A percentile compares a stretch with the other conserved stretches of the same genome.
phyloP scores from a whole-genome alignment of 1,284 basidiomycete species.

The Chondrostereum purpureum region DNA sequence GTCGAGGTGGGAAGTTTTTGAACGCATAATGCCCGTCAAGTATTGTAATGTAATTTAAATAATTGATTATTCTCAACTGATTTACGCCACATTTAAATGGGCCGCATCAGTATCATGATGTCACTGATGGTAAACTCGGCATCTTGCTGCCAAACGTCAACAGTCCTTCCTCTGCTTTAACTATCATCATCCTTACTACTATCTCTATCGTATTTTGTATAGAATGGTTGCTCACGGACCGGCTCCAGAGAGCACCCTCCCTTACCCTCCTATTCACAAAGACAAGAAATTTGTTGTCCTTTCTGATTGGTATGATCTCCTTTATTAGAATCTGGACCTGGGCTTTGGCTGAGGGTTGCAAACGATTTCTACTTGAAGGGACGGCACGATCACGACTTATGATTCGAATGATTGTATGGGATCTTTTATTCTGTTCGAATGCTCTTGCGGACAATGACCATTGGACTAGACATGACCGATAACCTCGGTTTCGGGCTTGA shows the following conservation, averaged over 20 bases:
- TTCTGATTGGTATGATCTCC: conserved; percentile 74
- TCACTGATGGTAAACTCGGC: too few species aligned
- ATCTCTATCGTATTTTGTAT: not conserved
- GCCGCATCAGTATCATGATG: too few species aligned
- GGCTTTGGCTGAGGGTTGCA: not conserved
- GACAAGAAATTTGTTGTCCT: conserved; percentile 83
- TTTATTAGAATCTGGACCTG: conserved; percentile 4
- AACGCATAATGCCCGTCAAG: too few species aligned
- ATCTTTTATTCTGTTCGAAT: conserved; percentile 13
- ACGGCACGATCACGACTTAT: conserved; percentile 86
- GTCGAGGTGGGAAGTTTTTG: too few species aligned
- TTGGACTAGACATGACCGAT: conserved; percentile 62
- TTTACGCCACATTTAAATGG: too few species aligned
- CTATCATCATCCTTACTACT: not conserved
- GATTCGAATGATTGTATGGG: conserved; percentile 90
- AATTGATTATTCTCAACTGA: too few species aligned
- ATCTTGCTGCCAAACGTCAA: too few species aligned
- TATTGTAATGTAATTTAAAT: too few species aligned
- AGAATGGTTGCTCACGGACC: conserved; percentile 5
- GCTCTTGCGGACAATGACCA: conserved; percentile 2
- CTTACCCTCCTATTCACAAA: conserved; percentile 72
- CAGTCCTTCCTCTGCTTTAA: too few species aligned
- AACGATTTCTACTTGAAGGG: conserved; percentile 39
- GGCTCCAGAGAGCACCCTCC: conserved; percentile 58
- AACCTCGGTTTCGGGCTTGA: conserved; percentile 68